A percentile compares a stretch with the other conserved stretches of the same genome.
Conservation (phyloP, 73 alveolate species). For the Paramecium pentaurelia region DNA sequence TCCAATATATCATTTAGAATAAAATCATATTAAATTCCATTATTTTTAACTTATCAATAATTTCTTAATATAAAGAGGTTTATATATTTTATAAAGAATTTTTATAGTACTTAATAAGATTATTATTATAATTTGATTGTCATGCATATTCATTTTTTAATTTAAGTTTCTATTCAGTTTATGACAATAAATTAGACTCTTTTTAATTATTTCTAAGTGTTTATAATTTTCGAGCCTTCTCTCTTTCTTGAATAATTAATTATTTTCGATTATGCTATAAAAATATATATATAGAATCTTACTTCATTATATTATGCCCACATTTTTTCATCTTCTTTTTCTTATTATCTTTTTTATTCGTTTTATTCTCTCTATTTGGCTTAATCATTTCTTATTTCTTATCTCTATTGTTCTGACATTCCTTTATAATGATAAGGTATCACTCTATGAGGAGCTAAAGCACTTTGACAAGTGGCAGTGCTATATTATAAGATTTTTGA, state of each 20-base stretch:
- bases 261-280: constrained; percentile 27
- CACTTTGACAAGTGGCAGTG: constrained; percentile 70
- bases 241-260: constrained; percentile 49
- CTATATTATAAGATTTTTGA: constrained; percentile 65
- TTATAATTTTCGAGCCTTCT: constrained; percentile 44
- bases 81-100: neutral
- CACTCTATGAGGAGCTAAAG: constrained; percentile 84
- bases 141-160: constrained; percentile 59
- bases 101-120: neutral
- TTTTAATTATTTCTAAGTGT: constrained; percentile 27
- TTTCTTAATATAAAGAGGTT: neutral
- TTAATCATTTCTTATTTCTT: constrained; percentile 65
- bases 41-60: neutral
- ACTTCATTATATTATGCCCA: constrained; percentile 68
- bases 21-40: neutral
- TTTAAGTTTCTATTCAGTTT: constrained; percentile 53
- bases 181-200: constrained; percentile 42
- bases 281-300: neutral
- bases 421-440: constrained; percentile 90
- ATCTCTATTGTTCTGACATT: constrained; percentile 64
- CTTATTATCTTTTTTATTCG: constrained; percentile 58
- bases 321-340: constrained; percentile 70
- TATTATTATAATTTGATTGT: neutral
- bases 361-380: constrained; percentile 66
- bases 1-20: neutral